Percentiles rank a stretch among this genome's conserved stretches.
Conservation (phyloP, 768 basidiomycete genomes). For the Boletus sp. region DNA sequence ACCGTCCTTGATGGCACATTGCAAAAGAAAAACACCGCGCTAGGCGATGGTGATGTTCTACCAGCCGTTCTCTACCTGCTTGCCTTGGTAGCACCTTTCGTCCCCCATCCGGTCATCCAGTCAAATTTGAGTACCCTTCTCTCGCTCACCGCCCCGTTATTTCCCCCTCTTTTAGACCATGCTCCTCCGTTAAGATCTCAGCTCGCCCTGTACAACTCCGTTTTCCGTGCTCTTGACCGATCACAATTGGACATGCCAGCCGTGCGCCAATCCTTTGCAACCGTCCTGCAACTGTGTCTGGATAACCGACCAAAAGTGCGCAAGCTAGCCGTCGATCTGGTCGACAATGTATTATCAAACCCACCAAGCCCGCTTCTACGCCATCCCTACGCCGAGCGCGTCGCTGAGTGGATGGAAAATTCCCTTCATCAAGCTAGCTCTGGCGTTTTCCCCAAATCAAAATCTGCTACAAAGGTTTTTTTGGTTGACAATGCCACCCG, state of each 20-base stretch:
- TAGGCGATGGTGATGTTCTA: conserved; percentile 66
- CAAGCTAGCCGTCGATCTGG: conserved; percentile 81
- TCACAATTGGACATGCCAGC: conserved; percentile 63
- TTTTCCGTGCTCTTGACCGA: conserved; percentile 70
- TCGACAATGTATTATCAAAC: conserved; percentile 69
- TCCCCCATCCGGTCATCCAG: conserved; percentile 76
- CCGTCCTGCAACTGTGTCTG: conserved; percentile 75
- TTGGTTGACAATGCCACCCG: conserved; percentile 76
- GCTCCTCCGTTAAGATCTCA: conserved; percentile 87
- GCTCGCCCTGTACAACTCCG: conserved; percentile 65
- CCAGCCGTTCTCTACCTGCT: conserved; percentile 36
- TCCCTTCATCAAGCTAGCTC: conserved; percentile 63
- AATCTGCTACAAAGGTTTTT: conserved; percentile 48
- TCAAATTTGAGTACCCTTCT: conserved; percentile 70
- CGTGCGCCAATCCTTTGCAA: conserved; percentile 80
- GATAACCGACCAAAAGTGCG: conserved; percentile 95
- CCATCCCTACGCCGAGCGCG: conserved; percentile 85
- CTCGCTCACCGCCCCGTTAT: conserved; percentile 73
- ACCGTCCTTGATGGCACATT: conserved; percentile 80
- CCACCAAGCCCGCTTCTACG: conserved; percentile 73
- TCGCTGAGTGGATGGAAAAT: conserved; percentile 73
- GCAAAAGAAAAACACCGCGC: conserved; percentile 52
- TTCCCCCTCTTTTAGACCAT: conserved; percentile 57
- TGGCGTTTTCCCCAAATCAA: conserved; percentile 58
- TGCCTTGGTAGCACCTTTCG: conserved; percentile 40